Percentiles rank a stretch among this genome's conserved stretches.
These are phyloP conservation scores for Lepidium campestre DNA, from an alignment of 441 rosid genomes.

Conservation along the genomic window DNA sequence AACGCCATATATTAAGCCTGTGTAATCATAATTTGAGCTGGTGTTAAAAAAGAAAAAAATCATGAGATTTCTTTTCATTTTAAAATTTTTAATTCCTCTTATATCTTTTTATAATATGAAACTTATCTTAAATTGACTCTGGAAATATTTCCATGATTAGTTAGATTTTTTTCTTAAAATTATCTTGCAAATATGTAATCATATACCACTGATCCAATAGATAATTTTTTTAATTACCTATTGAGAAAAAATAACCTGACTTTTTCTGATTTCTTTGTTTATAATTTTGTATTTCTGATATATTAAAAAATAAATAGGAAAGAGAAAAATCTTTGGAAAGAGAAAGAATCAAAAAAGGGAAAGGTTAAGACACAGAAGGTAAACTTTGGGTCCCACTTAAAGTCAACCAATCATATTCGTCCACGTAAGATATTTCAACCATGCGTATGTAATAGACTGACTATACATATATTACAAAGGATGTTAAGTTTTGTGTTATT, in stretches of 20 bases:
- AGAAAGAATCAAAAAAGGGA: conserved; percentile 20
- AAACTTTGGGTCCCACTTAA: conserved; percentile 6
- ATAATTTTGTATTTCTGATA: not conserved
- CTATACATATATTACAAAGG: too few relatives aligned
- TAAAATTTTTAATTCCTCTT: too few relatives aligned
- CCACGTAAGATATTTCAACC: conserved; percentile 19
- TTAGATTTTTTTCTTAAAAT: too few relatives aligned
- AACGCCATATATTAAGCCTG: not conserved
- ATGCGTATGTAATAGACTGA: not conserved
- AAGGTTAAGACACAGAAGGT: not conserved
- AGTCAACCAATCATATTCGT: not conserved
- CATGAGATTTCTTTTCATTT: too few relatives aligned
- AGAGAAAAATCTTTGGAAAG: not conserved
- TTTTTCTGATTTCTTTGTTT: not conserved
- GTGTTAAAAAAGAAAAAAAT: too few relatives aligned
- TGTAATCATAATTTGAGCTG: not conserved
- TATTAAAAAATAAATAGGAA: not conserved
- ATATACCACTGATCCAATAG: not conserved
- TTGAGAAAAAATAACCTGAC: too few relatives aligned
- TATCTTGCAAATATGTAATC: not conserved
- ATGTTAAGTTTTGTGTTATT: too few relatives aligned
- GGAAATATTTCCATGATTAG: not conserved
- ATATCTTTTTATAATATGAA: not conserved
- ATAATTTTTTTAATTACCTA: too few relatives aligned
- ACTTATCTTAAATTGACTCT: not conserved